Conservation (phyloP, 495 filamentous ascomycete genomes). For the Xylaria castorea region DNA sequence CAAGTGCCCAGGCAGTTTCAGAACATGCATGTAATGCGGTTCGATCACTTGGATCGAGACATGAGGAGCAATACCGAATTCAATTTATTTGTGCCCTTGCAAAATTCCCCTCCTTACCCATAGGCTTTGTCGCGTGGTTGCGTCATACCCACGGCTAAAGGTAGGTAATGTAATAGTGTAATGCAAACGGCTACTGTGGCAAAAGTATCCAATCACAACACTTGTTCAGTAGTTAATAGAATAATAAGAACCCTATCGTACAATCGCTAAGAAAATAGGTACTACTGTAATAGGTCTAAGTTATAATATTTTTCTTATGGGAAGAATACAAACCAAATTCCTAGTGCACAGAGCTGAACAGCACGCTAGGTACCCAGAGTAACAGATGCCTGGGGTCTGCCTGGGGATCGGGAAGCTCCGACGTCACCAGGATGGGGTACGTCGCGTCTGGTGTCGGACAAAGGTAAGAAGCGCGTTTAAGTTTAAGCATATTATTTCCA, state of each 20-base stretch:
- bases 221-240: neutral
- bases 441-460: constrained; percentile 1
- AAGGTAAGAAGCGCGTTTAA: neutral
- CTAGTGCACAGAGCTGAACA: neutral
- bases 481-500: constrained; percentile 1
- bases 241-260: neutral
- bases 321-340: too few species aligned
- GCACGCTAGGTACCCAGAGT: neutral
- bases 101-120: neutral
- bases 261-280: neutral
- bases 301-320: too few species aligned
- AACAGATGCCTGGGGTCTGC: too few species aligned
- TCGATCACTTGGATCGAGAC: neutral
- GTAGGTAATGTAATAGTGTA: neutral
- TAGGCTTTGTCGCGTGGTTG: constrained; percentile 1
- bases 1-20: neutral
- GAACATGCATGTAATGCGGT: neutral
- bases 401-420: neutral
- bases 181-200: neutral
- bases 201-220: neutral
- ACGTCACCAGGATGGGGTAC: neutral
- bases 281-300: too few species aligned
- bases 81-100: neutral
- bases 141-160: constrained; percentile 5
- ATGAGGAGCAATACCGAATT: neutral